Conservation (phyloP, 148 eudicot genomes). For the Silene uniflora region DNA sequence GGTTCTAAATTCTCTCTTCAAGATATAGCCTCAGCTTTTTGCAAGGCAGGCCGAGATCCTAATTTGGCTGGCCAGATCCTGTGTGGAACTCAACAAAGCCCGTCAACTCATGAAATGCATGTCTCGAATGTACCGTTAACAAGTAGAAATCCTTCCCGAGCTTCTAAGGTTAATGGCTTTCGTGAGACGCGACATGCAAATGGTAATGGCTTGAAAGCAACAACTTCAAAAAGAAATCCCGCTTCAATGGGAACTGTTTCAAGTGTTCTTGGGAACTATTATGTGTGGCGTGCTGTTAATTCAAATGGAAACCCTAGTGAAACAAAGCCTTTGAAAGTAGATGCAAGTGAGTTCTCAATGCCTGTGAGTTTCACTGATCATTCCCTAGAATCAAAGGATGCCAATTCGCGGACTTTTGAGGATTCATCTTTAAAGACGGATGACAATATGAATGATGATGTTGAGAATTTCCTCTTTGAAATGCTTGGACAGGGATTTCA, state of each 20-base stretch:
- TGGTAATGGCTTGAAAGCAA: slow-evolving; percentile 17
- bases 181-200: slow-evolving; percentile 14
- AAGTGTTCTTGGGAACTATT: slow-evolving; percentile 27
- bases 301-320: slow-evolving; percentile 15
- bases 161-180: slow-evolving; percentile 11
- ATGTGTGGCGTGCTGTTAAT: slow-evolving; percentile 20
- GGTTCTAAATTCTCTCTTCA: slow-evolving; percentile 36
- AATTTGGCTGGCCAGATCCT: slow-evolving; percentile 29
- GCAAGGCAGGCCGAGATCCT: slow-evolving; percentile 34
- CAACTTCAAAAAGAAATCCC: slow-evolving; percentile 16
- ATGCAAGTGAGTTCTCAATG: slow-evolving; percentile 14
- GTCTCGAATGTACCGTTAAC: not conserved
- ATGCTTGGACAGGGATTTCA: slow-evolving; percentile 41
- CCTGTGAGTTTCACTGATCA: slow-evolving; percentile 11
- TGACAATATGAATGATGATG: slow-evolving; percentile 18
- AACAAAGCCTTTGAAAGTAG: slow-evolving; percentile 19
- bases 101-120: slow-evolving; percentile 7
- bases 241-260: slow-evolving; percentile 27
- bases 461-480: slow-evolving; percentile 36
- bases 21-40: slow-evolving; percentile 41
- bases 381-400: slow-evolving; percentile 15
- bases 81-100: slow-evolving; percentile 12
- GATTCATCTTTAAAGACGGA: slow-evolving; percentile 16
- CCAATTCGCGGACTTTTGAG: slow-evolving; percentile 4
- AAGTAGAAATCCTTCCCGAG: slow-evolving; percentile 16